phyloP scores from a whole-genome alignment of 768 basidiomycete genomes.

The Amanita rubescens region DNA sequence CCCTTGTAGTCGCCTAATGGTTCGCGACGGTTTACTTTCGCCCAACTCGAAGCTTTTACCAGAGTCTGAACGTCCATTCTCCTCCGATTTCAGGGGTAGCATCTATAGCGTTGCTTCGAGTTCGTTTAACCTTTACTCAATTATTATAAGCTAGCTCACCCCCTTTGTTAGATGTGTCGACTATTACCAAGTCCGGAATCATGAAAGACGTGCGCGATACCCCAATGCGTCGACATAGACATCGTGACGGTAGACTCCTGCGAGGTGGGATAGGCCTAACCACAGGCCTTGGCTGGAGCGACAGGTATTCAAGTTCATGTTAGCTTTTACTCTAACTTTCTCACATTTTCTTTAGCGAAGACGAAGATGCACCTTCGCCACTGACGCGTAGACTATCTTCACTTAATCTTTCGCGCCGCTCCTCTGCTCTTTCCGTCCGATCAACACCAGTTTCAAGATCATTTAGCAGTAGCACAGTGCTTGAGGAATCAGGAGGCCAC shows the following conservation, averaged over 20 bases:
- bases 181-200: slow-evolving; percentile 30
- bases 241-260: slow-evolving; percentile 53
- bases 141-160: background rate
- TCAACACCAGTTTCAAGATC: slow-evolving; percentile 17
- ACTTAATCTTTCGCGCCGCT: slow-evolving; percentile 41
- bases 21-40: slow-evolving; percentile 59
- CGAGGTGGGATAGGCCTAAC: slow-evolving; percentile 61
- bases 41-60: slow-evolving; percentile 57
- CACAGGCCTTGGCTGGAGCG: slow-evolving; percentile 70
- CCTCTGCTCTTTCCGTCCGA: slow-evolving; percentile 34
- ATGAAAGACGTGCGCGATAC: slow-evolving; percentile 55
- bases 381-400: slow-evolving; percentile 56
- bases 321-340: background rate
- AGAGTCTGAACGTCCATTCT: slow-evolving; percentile 13
- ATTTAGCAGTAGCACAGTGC: slow-evolving; percentile 23
- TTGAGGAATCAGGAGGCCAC: slow-evolving; percentile 13
- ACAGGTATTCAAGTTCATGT: slow-evolving; percentile 38
- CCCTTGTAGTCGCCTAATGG: slow-evolving; percentile 49
- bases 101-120: slow-evolving; percentile 26
- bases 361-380: slow-evolving; percentile 65
- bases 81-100: slow-evolving; percentile 27
- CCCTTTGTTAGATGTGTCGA: slow-evolving; percentile 13
- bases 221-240: slow-evolving; percentile 44
- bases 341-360: slow-evolving; percentile 39
- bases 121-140: slow-evolving; percentile 13